Percentiles rank a stretch among this genome's conserved stretches.
Conservation (phyloP, 441 rosid genomes). For the Gossypium gossypioides region DNA sequence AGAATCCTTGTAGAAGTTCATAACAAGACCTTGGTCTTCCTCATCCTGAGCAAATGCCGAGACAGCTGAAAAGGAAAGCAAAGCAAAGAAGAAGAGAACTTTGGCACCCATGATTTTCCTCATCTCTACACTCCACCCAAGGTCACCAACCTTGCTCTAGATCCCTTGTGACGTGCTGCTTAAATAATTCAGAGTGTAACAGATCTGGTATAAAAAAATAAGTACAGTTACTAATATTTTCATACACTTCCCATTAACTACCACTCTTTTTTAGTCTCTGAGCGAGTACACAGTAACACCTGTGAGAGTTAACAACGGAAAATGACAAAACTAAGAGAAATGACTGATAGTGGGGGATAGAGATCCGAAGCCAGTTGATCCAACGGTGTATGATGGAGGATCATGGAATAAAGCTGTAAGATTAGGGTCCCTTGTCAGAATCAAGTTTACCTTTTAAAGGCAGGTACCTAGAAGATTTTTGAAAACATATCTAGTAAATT, state of each 20-base stretch:
- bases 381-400: neutral
- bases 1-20: slow-evolving; percentile 74
- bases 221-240: neutral
- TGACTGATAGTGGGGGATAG: neutral
- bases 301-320: neutral
- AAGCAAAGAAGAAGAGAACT: slow-evolving; percentile 43
- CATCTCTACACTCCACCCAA: slow-evolving; percentile 9
- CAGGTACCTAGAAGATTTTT: neutral
- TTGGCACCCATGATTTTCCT: slow-evolving; percentile 38
- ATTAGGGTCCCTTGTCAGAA: neutral
- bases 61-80: slow-evolving; percentile 40
- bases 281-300: neutral
- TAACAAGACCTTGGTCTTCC: slow-evolving; percentile 59
- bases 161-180: slow-evolving; percentile 15
- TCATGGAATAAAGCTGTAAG: neutral
- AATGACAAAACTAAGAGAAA: neutral
- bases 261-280: neutral
- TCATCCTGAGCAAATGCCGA: slow-evolving; percentile 41
- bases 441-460: neutral
- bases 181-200: slow-evolving; percentile 28
- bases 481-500: neutral
- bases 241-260: neutral
- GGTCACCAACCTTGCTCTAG: slow-evolving; percentile 23
- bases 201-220: neutral
- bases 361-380: neutral